Percentiles rank a stretch among this genome's conserved stretches.
Evolutionary conservation across 805 yeast species (phyloP).

Genomic region (Starmerella sirachaensis): DNA sequence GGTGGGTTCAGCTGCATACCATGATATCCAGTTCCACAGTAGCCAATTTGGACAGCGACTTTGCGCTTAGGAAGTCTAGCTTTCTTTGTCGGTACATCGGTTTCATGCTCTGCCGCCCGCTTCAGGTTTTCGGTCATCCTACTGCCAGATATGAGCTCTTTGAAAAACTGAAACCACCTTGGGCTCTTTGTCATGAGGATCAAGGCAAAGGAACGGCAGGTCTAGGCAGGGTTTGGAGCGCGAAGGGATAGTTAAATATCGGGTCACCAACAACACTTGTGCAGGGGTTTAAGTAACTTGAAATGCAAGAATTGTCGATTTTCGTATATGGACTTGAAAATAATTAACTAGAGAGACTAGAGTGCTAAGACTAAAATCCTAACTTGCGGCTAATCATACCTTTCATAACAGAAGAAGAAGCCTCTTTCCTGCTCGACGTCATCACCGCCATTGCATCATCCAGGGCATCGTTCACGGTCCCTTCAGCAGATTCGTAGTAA

Average conservation of each 20-base stretch:
- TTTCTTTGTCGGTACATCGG: constrained; percentile 10
- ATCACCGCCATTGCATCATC: constrained; percentile 31
- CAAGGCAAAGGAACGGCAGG: not conserved
- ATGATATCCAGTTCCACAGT: constrained; percentile 92
- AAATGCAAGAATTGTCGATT: not conserved
- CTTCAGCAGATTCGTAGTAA: constrained; percentile 23
- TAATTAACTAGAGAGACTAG: not conserved
- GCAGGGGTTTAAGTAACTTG: too few relatives aligned
- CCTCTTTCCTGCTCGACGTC: constrained; percentile 15
- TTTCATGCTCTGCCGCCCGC: constrained; percentile 10
- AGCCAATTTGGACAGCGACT: constrained; percentile 83
- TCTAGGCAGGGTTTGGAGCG: not conserved
- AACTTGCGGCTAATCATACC: constrained; percentile 21
- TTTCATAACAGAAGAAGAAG: constrained; percentile 17
- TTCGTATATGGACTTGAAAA: not conserved
- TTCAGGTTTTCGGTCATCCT: constrained; percentile 9
- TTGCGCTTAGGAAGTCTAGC: constrained; percentile 51
- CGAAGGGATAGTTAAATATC: not conserved
- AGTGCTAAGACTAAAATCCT: constrained; percentile 15
- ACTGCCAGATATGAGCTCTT: constrained; percentile 3
- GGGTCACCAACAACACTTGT: too few relatives aligned
- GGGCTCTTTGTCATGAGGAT: constrained; percentile 3
- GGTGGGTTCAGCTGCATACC: constrained; percentile 94
- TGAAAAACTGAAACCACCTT: constrained; percentile 4
- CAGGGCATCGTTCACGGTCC: constrained; percentile 43